phyloP scores from a whole-genome alignment of 306 rosid species.

The Leucaena leucocephala region DNA sequence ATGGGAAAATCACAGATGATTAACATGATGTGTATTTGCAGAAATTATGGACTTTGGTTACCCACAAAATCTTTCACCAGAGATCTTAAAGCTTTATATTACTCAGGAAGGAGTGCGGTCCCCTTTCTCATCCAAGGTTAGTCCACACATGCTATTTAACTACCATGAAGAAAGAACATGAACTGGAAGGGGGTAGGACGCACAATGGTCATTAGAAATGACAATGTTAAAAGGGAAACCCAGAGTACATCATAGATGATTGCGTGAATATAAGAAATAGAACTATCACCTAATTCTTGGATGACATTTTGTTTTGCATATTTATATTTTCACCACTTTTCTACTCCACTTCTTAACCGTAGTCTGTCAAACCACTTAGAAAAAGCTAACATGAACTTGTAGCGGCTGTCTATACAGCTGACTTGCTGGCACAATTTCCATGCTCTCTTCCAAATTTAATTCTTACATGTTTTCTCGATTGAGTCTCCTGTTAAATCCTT shows the following conservation, averaged over 20 bases:
- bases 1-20: conserved; percentile 28
- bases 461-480: conserved; percentile 1
- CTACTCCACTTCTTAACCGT: neutral
- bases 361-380: conserved; percentile 8
- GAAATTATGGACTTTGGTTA: conserved; percentile 99
- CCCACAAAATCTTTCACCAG: conserved; percentile 98
- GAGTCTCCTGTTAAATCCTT: conserved; percentile 26
- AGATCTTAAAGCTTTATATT: conserved; percentile 92
- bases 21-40: conserved; percentile 47
- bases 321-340: neutral
- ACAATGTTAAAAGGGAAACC: neutral
- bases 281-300: conserved; percentile 1
- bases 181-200: conserved; percentile 4
- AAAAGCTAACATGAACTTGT: neutral
- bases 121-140: conserved; percentile 96
- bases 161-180: conserved; percentile 23
- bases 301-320: conserved; percentile 7
- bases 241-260: neutral
- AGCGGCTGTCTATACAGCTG: conserved; percentile 8
- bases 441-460: neutral
- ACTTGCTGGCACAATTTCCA: neutral
- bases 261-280: conserved; percentile 17
- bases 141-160: conserved; percentile 32
- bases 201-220: conserved; percentile 12
- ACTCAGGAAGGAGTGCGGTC: conserved; percentile 99